These are phyloP conservation scores for Termitomyces sp. DNA, from an alignment of 768 basidiomycete species.

Conservation along the genomic window DNA sequence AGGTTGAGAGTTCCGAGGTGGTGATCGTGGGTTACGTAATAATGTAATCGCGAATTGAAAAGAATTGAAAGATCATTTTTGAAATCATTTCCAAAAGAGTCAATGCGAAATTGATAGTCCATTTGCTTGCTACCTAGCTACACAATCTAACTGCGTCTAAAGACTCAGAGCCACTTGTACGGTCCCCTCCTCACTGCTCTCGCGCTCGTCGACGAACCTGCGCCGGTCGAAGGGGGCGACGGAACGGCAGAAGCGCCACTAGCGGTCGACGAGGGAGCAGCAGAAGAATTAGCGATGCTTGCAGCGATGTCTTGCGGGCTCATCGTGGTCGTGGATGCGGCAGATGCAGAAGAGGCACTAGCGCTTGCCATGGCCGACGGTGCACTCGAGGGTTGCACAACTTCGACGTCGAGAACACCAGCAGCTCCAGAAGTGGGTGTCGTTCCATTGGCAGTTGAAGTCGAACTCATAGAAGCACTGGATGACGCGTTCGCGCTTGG, in stretches of 20 bases:
- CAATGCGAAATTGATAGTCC: not conserved
- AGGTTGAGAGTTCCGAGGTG: not conserved
- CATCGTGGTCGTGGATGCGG: constrained; percentile 12
- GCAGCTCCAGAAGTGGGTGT: constrained; percentile 8
- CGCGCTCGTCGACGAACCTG: constrained; percentile 5
- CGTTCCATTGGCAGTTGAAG: constrained; percentile 6
- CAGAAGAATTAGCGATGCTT: constrained; percentile 24
- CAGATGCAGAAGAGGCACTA: constrained; percentile 2
- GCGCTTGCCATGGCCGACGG: not conserved
- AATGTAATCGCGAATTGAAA: not conserved
- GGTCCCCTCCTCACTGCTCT: constrained; percentile 29
- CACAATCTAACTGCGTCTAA: constrained; percentile 19
- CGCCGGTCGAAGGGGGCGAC: not conserved
- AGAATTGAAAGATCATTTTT: too few species aligned
- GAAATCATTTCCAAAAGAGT: not conserved
- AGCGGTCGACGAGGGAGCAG: constrained; percentile 11
- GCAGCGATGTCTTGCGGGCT: constrained; percentile 31
- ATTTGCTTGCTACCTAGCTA: not conserved
- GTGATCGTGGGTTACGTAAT: constrained; percentile 8
- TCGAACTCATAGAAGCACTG: not conserved
- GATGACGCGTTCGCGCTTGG: not conserved
- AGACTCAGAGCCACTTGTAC: constrained; percentile 31
- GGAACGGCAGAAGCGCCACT: not conserved
- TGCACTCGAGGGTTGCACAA: constrained; percentile 1
- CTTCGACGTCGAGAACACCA: constrained; percentile 17